Evolutionary conservation across 2,329 filamentous ascomycete genomes (phyloP).

Genomic region (Trichocomaceae sp.): DNA sequence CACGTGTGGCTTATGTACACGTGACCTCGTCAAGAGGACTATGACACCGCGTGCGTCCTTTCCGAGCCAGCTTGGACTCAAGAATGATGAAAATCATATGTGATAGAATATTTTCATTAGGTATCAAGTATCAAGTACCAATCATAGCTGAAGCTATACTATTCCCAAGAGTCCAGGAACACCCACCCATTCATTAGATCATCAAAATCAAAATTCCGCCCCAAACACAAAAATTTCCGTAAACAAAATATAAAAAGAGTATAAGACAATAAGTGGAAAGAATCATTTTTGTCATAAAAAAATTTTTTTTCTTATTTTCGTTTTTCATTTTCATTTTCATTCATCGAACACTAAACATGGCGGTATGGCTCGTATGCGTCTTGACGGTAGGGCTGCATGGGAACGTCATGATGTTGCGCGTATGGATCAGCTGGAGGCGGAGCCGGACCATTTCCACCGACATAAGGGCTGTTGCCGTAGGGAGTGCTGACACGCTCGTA

Average conservation of each 20-base stretch:
- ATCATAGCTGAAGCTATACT: not conserved
- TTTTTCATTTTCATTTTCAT: not conserved
- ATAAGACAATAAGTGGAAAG: not conserved
- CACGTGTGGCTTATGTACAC: too few species aligned
- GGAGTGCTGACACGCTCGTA: conserved; percentile 49
- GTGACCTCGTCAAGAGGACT: too few species aligned
- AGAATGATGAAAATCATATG: too few species aligned
- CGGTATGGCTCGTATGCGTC: conserved; percentile 34
- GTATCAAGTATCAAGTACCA: not conserved
- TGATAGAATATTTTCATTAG: not conserved
- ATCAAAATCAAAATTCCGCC: not conserved
- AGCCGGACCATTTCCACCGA: conserved; percentile 7
- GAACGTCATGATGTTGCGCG: conserved; percentile 17
- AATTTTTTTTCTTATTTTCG: not conserved
- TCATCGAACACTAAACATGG: conserved; percentile 18
- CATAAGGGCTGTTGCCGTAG: conserved; percentile 15
- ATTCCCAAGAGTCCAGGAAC: not conserved
- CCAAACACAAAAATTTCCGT: not conserved
- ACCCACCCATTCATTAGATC: not conserved
- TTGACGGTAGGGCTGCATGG: conserved; percentile 22
- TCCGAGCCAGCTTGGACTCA: too few species aligned
- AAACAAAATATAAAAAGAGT: not conserved
- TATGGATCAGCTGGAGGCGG: conserved; percentile 16
- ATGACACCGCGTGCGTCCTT: too few species aligned
- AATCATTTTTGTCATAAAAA: not conserved